Evolutionary conservation across 306 rosid genomes (phyloP).

Genomic region (Begonia peltatifolia): DNA sequence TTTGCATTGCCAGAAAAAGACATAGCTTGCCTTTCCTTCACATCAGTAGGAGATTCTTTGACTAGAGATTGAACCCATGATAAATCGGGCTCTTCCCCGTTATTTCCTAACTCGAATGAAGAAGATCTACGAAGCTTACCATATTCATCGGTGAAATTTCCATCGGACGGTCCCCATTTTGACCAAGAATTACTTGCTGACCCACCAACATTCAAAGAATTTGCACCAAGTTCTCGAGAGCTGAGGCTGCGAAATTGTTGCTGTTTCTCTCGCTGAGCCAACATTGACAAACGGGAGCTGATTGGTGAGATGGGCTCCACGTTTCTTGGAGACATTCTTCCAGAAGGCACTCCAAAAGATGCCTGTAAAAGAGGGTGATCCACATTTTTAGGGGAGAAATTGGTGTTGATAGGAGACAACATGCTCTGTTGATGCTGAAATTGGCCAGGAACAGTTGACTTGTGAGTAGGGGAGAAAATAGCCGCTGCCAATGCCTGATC

Average conservation of each 20-base stretch:
- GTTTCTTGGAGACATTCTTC: slow-evolving; percentile 78
- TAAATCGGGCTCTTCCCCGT: slow-evolving; percentile 86
- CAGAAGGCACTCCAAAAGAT: slow-evolving; percentile 57
- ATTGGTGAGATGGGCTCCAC: slow-evolving; percentile 83
- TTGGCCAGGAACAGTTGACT: slow-evolving; percentile 70
- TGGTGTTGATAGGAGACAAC: slow-evolving; percentile 74
- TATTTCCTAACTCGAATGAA: slow-evolving; percentile 73
- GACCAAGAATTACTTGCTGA: slow-evolving; percentile 58
- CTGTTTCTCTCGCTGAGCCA: slow-evolving; percentile 70
- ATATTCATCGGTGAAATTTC: slow-evolving; percentile 45
- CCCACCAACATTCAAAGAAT: slow-evolving; percentile 34
- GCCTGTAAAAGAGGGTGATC: slow-evolving; percentile 63
- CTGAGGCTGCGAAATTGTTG: slow-evolving; percentile 94
- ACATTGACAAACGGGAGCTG: slow-evolving; percentile 58
- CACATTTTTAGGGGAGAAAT: slow-evolving; percentile 46
- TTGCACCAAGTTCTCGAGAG: slow-evolving; percentile 73
- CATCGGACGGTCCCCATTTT: slow-evolving; percentile 73
- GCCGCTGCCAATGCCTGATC: slow-evolving; percentile 59
- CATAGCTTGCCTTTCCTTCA: slow-evolving; percentile 39
- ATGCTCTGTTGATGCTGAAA: slow-evolving; percentile 87
- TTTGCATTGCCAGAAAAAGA: slow-evolving; percentile 22
- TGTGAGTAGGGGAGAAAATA: slow-evolving; percentile 79
- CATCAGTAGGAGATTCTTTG: slow-evolving; percentile 75
- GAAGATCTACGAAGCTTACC: slow-evolving; percentile 74
- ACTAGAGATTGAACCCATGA: slow-evolving; percentile 98